These are phyloP conservation scores for Erodium maritimum DNA, from an alignment of 345 rosid species.

Conservation along the genomic window DNA sequence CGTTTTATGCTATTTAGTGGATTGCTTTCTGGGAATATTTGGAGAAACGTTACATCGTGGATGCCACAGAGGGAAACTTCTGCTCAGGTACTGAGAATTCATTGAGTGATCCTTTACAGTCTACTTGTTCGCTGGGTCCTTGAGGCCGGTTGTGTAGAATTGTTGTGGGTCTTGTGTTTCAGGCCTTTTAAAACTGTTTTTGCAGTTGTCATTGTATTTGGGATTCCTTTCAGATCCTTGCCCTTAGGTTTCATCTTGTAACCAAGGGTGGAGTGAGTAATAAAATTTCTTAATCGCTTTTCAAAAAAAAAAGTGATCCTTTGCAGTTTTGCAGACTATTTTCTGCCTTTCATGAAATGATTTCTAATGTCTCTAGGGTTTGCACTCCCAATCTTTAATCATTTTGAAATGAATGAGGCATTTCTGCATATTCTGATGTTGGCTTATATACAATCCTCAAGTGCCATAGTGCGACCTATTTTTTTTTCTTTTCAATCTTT, in stretches of 20 bases:
- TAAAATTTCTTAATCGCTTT: too few relatives aligned
- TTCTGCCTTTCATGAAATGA: neutral
- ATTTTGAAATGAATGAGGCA: neutral
- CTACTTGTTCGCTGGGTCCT: too few relatives aligned
- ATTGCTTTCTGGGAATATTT: conserved; percentile 59
- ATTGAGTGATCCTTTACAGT: neutral
- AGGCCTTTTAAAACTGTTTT: too few relatives aligned
- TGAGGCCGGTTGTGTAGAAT: too few relatives aligned
- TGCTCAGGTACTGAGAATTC: conserved; percentile 36
- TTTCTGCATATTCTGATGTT: neutral
- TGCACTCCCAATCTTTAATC: neutral
- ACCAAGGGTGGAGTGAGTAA: too few relatives aligned
- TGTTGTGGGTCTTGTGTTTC: too few relatives aligned
- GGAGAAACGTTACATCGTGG: conserved; percentile 86
- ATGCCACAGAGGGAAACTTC: conserved; percentile 66
- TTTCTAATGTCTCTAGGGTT: neutral
- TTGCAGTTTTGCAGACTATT: neutral
- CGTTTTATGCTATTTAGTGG: conserved; percentile 36
- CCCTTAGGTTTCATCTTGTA: too few relatives aligned
- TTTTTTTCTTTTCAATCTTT: neutral
- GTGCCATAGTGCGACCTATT: neutral
- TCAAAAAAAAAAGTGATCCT: too few relatives aligned
- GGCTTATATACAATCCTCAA: neutral
- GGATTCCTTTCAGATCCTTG: too few relatives aligned
- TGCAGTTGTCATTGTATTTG: too few relatives aligned